These are phyloP conservation scores for Inonotus obliquus DNA, from an alignment of 1,284 basidiomycete genomes.

Conservation along the genomic window DNA sequence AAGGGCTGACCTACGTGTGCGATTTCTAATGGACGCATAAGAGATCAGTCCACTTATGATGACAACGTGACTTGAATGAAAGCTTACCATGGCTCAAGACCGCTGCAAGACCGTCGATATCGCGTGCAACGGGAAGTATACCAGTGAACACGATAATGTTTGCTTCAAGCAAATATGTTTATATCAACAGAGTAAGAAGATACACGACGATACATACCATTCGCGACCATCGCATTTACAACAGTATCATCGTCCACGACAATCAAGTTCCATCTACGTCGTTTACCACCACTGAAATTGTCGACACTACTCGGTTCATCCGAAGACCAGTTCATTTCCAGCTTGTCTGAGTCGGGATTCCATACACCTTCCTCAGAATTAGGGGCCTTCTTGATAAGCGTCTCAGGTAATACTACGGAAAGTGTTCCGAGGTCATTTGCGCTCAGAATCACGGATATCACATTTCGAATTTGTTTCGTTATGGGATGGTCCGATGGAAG, in stretches of 20 bases:
- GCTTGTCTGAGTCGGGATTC: constrained; percentile 16
- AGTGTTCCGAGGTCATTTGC: constrained; percentile 68
- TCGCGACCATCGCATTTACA: constrained; percentile 79
- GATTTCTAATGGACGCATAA: constrained; percentile 54
- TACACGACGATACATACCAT: constrained; percentile 43
- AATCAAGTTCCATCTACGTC: constrained; percentile 65
- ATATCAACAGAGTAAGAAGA: not conserved
- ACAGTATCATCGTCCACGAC: constrained; percentile 74
- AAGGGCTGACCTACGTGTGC: constrained; percentile 67
- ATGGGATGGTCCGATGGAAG: constrained; percentile 69
- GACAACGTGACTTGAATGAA: not conserved
- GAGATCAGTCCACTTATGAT: not conserved
- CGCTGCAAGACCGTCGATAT: constrained; percentile 82
- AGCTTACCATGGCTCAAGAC: constrained; percentile 77
- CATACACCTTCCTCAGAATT: constrained; percentile 12
- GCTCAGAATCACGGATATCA: constrained; percentile 71
- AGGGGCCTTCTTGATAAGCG: not conserved
- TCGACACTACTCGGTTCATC: constrained; percentile 26
- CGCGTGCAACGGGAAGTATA: constrained; percentile 74
- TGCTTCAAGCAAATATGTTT: constrained; percentile 31
- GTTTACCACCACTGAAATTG: constrained; percentile 15
- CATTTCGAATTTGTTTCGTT: constrained; percentile 59
- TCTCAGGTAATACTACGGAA: constrained; percentile 14
- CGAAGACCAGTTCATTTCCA: constrained; percentile 24
- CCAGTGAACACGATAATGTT: constrained; percentile 89